These are phyloP conservation scores for Pseudocercospora pini-densiflorae DNA, from an alignment of 2,329 filamentous ascomycete genomes.

Conservation along the genomic window DNA sequence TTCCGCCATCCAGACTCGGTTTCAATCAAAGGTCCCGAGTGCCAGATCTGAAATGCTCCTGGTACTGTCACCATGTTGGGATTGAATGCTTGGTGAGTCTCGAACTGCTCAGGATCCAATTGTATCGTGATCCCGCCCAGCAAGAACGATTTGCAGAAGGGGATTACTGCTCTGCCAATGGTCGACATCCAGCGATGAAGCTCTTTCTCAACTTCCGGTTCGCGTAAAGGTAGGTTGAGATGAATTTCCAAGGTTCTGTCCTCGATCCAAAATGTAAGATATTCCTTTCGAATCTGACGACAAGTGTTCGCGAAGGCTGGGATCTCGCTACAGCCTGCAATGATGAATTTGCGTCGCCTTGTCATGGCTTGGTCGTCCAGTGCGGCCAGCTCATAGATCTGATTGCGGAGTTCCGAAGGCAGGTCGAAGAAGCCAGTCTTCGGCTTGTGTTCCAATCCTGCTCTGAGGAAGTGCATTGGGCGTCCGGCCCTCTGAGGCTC, in stretches of 20 bases:
- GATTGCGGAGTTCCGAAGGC: slow-evolving; percentile 21
- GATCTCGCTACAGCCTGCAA: neutral
- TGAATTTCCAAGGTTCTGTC: neutral
- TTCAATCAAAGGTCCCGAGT: neutral
- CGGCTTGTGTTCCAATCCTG: neutral
- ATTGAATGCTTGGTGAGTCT: neutral
- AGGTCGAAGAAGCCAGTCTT: slow-evolving; percentile 16
- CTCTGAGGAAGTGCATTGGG: neutral
- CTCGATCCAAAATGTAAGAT: neutral
- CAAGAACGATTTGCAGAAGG: neutral
- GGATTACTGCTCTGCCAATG: neutral
- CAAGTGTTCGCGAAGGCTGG: neutral
- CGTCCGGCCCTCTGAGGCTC: neutral
- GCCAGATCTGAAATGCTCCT: neutral
- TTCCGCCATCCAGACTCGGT: neutral
- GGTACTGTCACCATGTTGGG: neutral
- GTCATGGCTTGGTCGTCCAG: neutral
- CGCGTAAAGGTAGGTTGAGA: neutral
- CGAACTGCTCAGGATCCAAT: neutral
- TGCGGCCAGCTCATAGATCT: slow-evolving; percentile 17
- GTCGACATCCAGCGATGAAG: neutral
- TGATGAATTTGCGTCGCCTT: neutral
- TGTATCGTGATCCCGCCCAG: neutral
- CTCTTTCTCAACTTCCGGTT: neutral
- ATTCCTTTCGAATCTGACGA: neutral